Evolutionary conservation across 371 early-diverging fungal genomes (phyloP).

Genomic region (Mucor plumbeus): DNA sequence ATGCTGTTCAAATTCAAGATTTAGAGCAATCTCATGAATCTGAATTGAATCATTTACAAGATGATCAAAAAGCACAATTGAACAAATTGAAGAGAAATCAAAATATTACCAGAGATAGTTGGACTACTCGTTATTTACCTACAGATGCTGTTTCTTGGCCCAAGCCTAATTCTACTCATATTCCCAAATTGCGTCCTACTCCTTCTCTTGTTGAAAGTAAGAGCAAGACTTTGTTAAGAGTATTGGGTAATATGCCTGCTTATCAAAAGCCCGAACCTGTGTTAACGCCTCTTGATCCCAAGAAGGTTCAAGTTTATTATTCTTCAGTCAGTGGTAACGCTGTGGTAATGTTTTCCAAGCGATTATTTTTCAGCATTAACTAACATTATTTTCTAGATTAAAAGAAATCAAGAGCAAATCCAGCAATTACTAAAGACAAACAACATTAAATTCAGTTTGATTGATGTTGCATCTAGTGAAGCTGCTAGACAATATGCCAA

Average conservation of each 20-base stretch:
- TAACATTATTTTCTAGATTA: slow-evolving; percentile 32
- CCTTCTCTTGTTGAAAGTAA: slow-evolving; percentile 32
- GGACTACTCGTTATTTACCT: slow-evolving; percentile 44
- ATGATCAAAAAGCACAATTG: slow-evolving; percentile 44
- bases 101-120: slow-evolving; percentile 29
- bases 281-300: slow-evolving; percentile 44
- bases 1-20: slow-evolving; percentile 42
- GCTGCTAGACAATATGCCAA: slow-evolving; percentile 52
- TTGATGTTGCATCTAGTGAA: slow-evolving; percentile 53
- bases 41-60: slow-evolving; percentile 37
- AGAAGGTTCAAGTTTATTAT: slow-evolving; percentile 49
- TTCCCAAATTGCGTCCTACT: slow-evolving; percentile 27
- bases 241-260: slow-evolving; percentile 28
- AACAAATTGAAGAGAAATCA: slow-evolving; percentile 35
- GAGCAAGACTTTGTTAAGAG: slow-evolving; percentile 33
- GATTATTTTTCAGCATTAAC: neutral
- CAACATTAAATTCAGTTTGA: slow-evolving; percentile 39
- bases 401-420: slow-evolving; percentile 53
- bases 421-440: slow-evolving; percentile 39
- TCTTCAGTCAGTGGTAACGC: slow-evolving; percentile 51
- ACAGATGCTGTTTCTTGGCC: slow-evolving; percentile 55
- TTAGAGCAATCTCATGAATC: slow-evolving; percentile 49
- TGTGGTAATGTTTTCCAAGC: slow-evolving; percentile 25
- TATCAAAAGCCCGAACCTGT: slow-evolving; percentile 37
- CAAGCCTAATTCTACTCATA: slow-evolving; percentile 19